A percentile compares a stretch with the other conserved stretches of the same genome.
phyloP scores from a whole-genome alignment of 2,329 filamentous ascomycete species.

The Penicillium sp. region DNA sequence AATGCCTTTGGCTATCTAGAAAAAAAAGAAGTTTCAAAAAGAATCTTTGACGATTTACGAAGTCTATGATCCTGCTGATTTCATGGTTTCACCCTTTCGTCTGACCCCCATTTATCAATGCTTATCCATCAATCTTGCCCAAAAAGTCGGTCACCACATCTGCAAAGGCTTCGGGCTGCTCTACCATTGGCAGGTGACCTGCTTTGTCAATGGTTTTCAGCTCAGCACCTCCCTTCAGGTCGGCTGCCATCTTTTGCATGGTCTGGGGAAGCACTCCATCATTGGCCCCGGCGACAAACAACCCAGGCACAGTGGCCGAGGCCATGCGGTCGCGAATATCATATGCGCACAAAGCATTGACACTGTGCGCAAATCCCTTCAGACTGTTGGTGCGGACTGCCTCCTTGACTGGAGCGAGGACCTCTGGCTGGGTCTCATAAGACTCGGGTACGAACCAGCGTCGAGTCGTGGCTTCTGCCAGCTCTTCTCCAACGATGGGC shows the following conservation, averaged over 20 bases:
- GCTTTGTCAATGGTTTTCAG: conserved; percentile 62
- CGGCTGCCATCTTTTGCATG: conserved; percentile 66
- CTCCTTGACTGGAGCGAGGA: conserved; percentile 55
- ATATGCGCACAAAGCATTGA: conserved; percentile 55
- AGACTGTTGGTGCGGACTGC: conserved; percentile 67
- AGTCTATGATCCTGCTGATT: too few relatives aligned
- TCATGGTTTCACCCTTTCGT: too few relatives aligned
- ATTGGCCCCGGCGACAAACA: conserved; percentile 65
- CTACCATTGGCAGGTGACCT: conserved; percentile 80
- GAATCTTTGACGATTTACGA: too few relatives aligned
- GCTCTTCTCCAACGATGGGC: conserved; percentile 53
- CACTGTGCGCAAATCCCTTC: conserved; percentile 71
- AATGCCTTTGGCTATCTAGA: too few relatives aligned
- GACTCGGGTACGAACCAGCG: conserved; percentile 65
- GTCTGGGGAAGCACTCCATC: conserved; percentile 72
- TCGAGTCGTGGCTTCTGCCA: conserved; percentile 65
- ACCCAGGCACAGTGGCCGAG: conserved; percentile 36
- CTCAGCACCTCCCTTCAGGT: conserved; percentile 52
- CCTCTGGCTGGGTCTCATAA: conserved; percentile 51
- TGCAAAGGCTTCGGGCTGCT: conserved; percentile 64
- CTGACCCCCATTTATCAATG: too few relatives aligned
- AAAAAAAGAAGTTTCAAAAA: too few relatives aligned
- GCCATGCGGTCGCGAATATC: conserved; percentile 45
- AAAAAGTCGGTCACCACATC: conserved; percentile 57
- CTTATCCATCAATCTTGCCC: conserved; percentile 18